Evolutionary conservation across 163 green algal species (phyloP).

Genomic region (Chlorella variabilis): DNA sequence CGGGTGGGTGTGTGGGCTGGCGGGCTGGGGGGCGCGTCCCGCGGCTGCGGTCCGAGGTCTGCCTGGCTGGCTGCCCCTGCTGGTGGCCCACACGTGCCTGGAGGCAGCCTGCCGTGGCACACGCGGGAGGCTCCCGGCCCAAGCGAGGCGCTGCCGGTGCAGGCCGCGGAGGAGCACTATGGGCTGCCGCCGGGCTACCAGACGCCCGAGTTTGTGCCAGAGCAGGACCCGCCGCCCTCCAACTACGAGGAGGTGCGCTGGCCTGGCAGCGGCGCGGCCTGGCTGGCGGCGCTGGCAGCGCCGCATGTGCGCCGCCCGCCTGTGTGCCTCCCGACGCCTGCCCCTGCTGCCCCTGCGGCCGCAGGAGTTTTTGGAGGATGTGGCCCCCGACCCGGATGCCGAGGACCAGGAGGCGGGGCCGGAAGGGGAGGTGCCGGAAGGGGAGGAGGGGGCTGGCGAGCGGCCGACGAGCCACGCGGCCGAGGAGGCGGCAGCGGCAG

Average conservation of each 20-base stretch:
- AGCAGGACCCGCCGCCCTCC: neutral
- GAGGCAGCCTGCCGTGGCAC: too few relatives aligned
- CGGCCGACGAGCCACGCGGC: neutral
- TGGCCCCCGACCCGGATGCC: too few relatives aligned
- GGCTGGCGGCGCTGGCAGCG: too few relatives aligned
- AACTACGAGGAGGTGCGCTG: neutral
- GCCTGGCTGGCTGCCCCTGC: too few relatives aligned
- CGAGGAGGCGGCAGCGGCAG: neutral
- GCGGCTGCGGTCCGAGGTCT: too few relatives aligned
- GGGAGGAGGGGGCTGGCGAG: neutral
- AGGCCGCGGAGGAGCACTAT: conserved; percentile 24
- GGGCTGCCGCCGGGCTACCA: neutral
- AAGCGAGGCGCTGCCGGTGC: neutral
- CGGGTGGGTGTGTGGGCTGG: conserved; percentile 2
- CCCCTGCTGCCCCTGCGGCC: too few relatives aligned
- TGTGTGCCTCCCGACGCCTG: too few relatives aligned
- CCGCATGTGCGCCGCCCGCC: too few relatives aligned
- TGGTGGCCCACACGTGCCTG: too few relatives aligned
- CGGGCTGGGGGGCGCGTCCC: too few relatives aligned
- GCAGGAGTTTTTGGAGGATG: neutral
- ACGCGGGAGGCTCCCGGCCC: neutral
- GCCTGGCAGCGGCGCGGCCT: too few relatives aligned
- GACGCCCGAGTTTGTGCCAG: neutral
- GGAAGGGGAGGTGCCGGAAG: neutral
- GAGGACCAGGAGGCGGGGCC: too few relatives aligned